Base-by-base conservation (phyloP, 768 basidiomycete species). In the Pleurotus platypus region DNA sequence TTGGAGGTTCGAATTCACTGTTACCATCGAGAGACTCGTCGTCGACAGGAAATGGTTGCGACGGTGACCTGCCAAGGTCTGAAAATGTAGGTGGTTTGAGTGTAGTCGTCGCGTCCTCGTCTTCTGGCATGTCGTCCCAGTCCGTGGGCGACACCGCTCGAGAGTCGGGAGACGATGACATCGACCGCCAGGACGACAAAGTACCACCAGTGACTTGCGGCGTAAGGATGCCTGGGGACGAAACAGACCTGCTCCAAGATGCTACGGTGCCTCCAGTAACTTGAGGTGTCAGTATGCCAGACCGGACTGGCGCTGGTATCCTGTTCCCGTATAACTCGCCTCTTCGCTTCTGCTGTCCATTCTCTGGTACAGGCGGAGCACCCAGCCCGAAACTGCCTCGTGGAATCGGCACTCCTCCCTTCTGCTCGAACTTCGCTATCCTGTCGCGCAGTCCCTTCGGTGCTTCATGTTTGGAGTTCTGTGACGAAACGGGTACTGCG, bases 351-450 rank as follows among this genome's bases (percentile, higher is more conserved):
- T 75, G 66, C 46, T 76, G 73, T 11, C 72, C 75, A 53, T 78
- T 74, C 22, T 78, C 79, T 35, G 76, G 67, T 22, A 69, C 66
- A n/a, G 81, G 83, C 2, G 87, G 86, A 9, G 80, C 81, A 13
- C 86, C 86, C 61, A 88, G 71, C 18, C 82, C 88, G 70, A 90
- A 89, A 60, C 86, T 84, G 3, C 86, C 86, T 49, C 87, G 76
- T n/a, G 90, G 90, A 38, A 83, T 81, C 13, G 90, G 90, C 0
- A 85, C 76, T 9, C 84, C 88, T 53, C 90, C 90, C 67, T 89
- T 86, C 70, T 77, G 78, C 70, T 92, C 90, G 57, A 92, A 92
- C 60, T 81, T 84, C 18, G 90, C 89, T 60, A 92, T 92, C 73
- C 83, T 90, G 67, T 87, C 89, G 18, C 81, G 72, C 35, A 80